Conservation (phyloP, 306 rosid genomes). For the Lathyrus oleraceus region DNA sequence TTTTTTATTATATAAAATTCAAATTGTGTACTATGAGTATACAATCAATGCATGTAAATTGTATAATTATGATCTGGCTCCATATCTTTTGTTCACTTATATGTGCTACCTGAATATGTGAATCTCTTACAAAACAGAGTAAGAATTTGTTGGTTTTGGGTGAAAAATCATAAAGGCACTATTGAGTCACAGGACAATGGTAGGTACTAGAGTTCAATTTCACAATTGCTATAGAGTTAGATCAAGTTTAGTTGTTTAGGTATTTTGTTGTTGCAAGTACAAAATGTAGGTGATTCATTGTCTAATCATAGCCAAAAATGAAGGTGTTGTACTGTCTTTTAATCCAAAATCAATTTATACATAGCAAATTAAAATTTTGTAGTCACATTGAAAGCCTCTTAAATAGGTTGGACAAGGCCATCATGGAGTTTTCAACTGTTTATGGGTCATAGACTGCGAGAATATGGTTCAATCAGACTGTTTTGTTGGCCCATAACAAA, state of each 20-base stretch:
- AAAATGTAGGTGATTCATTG: conserved; percentile 7
- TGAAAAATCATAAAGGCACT: conserved; percentile 8
- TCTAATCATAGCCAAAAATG: neutral
- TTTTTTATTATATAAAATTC: too few species aligned
- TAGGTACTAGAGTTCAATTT: conserved; percentile 6
- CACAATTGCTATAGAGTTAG: neutral
- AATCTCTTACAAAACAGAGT: neutral
- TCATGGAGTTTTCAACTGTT: too few species aligned
- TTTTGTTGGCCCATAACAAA: neutral
- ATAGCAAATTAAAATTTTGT: neutral
- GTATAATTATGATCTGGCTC: conserved; percentile 28
- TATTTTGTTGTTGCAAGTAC: conserved; percentile 6
- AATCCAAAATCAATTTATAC: neutral
- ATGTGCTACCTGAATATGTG: neutral
- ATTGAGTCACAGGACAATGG: neutral
- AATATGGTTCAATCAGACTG: neutral
- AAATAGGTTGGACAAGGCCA: too few species aligned
- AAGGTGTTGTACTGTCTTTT: neutral
- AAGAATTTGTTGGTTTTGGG: neutral
- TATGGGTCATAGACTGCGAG: too few species aligned
- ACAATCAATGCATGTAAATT: conserved; percentile 16
- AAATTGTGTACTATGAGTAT: too few species aligned
- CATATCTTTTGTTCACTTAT: conserved; percentile 11
- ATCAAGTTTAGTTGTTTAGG: neutral
- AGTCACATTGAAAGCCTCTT: too few species aligned